Evolutionary conservation across 2,329 filamentous ascomycete genomes (phyloP), one percentile per base, ranked within the genome.

Genomic region (Aciculosporium take): DNA sequence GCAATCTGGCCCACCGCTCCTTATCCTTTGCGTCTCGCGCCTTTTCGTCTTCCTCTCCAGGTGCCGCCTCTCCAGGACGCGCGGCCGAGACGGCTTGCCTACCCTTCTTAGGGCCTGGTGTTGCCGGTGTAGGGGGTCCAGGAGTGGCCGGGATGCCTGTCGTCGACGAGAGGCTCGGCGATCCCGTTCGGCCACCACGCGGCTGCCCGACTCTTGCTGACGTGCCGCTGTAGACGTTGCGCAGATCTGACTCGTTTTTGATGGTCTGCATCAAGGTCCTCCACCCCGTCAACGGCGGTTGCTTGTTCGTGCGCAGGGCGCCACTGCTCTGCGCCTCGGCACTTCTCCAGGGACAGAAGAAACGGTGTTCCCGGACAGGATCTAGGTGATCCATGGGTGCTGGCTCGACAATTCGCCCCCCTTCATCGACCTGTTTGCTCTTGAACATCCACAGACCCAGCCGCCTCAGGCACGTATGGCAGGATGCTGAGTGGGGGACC

Each of bases 381-480:
- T 89, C 79, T 1, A 91, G 68, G 42, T 74, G 67, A 49, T 75
- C 72, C 69, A 83, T 79, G 1, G 73, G 71, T 3, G 78, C 72
- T 1, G 72, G 70, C 4, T 72, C 67, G 9, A 79, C 59, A 8
- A 78, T 62, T 28, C 69, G 60, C 0, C 68, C 69, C 13, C 63
- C 60, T 1, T 66, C 63, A 44, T 75, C 71, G 24, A 81, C 72
- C 51, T 76, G 74, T 59, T 80, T 87, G 58, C 79, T 80, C 53
- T 79, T 82, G 58, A 94, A 96, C 67, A 98, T 81, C 91, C 91
- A 98, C 2, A 98, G 69, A 0, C 91, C 91, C 0, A 96, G 68
- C 1, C 88, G 78, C 45, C 91, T 79, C 54, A 94, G 83, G 57
- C 91, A 98, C 17, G 85, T 84, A 44, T 81, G 73, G 59, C 91